These are phyloP conservation scores for Tremellales sp. DNA, from an alignment of 1,284 basidiomycete species.

Conservation along the genomic window DNA sequence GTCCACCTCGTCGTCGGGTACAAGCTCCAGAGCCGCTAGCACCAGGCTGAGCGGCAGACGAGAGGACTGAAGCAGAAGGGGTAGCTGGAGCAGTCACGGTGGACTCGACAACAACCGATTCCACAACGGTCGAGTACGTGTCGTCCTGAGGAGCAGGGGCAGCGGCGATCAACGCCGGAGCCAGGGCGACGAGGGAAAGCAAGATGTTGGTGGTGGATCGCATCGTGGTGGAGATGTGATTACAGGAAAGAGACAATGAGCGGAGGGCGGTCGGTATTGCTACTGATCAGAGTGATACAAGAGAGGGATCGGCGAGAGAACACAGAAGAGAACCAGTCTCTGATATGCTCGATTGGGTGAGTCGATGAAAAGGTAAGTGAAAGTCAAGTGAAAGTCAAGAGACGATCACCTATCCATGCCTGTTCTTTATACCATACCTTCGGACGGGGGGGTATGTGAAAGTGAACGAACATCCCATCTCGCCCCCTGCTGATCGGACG, in stretches of 20 bases:
- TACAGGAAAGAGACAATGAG: neutral
- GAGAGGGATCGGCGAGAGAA: too few species aligned
- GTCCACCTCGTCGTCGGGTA: neutral
- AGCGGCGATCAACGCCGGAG: neutral
- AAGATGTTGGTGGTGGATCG: neutral
- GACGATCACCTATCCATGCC: neutral
- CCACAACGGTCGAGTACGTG: neutral
- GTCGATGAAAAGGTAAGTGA: neutral
- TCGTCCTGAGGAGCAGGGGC: neutral
- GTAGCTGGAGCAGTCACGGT: neutral
- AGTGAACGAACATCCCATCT: too few species aligned
- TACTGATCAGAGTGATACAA: too few species aligned
- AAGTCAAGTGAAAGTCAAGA: too few species aligned
- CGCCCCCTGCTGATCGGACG: too few species aligned
- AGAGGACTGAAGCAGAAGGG: neutral
- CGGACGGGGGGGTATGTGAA: neutral
- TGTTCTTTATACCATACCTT: neutral
- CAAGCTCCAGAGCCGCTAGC: neutral
- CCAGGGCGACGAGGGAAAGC: neutral
- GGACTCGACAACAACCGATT: neutral
- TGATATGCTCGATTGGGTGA: neutral
- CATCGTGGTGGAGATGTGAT: too few species aligned
- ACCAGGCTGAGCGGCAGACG: neutral
- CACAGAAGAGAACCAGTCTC: neutral
- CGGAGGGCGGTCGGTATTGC: neutral